Evolutionary conservation across 2,329 filamentous ascomycete species (phyloP).

Genomic region (Diplodia corticola): DNA sequence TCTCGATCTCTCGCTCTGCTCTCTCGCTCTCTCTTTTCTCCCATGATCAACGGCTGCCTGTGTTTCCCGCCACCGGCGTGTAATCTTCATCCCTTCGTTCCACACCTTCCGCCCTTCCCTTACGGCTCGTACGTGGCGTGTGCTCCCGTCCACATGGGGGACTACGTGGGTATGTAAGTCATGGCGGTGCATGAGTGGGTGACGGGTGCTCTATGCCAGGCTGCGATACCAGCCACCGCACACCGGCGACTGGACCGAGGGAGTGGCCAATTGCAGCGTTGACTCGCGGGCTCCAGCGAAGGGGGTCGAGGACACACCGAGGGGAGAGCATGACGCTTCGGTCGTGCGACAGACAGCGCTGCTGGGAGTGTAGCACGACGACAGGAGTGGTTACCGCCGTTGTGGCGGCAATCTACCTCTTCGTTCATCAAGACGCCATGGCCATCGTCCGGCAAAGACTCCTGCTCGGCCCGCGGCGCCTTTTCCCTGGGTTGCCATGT

Average conservation of each 20-base stretch:
- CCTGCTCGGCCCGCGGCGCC: not conserved
- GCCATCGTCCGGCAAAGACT: not conserved
- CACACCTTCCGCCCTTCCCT: not conserved
- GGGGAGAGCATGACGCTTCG: not conserved
- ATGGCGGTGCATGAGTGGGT: not conserved
- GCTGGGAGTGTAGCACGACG: conserved; percentile 8
- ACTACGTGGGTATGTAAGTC: not conserved
- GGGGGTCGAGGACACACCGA: not conserved
- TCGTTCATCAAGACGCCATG: not conserved
- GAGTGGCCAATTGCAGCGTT: not conserved
- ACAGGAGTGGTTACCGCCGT: conserved; percentile 15
- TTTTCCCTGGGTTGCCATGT: not conserved
- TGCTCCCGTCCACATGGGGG: not conserved
- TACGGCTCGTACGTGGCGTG: not conserved
- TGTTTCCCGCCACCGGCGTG: conserved; percentile 6
- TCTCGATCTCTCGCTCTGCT: not conserved
- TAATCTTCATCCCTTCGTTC: conserved; percentile 5
- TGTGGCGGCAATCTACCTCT: conserved; percentile 1
- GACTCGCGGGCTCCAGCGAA: not conserved
- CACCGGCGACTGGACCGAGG: no score
- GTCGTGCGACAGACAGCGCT: not conserved
- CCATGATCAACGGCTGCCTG: not conserved
- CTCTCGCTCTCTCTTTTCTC: no score
- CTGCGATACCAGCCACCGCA: not conserved
- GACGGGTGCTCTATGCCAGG: not conserved